A percentile compares a stretch with the other conserved stretches of the same genome.
phyloP scores from a whole-genome alignment of 2,329 filamentous ascomycete genomes.

The Trichoderma sp. region DNA sequence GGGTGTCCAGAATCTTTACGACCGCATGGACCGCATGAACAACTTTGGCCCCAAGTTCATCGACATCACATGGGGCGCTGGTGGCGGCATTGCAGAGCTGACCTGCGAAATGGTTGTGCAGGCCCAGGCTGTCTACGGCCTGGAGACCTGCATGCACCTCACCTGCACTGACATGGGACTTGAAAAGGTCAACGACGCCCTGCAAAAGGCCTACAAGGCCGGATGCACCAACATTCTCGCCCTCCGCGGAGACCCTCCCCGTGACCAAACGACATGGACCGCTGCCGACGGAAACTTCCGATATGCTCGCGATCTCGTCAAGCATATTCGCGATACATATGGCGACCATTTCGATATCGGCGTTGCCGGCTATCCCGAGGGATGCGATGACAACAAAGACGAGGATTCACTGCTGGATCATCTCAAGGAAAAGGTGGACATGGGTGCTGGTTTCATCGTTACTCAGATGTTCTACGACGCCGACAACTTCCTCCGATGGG shows the following conservation, averaged over 20 bases:
- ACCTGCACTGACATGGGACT: conserved; percentile 98
- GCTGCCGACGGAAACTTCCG: conserved; percentile 83
- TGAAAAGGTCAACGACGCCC: conserved; percentile 85
- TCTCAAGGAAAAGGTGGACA: conserved; percentile 95
- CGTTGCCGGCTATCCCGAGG: conserved; percentile 94
- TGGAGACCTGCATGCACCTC: conserved; percentile 98
- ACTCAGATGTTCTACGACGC: conserved; percentile 99
- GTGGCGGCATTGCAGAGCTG: conserved; percentile 84
- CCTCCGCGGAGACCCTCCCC: conserved; percentile 86
- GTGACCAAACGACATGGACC: conserved; percentile 93
- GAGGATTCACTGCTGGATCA: conserved; percentile 85
- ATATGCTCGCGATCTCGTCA: conserved; percentile 89
- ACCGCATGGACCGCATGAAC: conserved; percentile 99
- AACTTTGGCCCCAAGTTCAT: conserved; percentile 91
- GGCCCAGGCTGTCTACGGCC: conserved; percentile 89
- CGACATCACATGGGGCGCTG: conserved; percentile 97
- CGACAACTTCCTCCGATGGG: conserved; percentile 92
- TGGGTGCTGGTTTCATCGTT: conserved; percentile 89
- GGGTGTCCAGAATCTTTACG: conserved; percentile 98
- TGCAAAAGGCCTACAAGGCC: conserved; percentile 85
- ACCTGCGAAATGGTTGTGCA: conserved; percentile 98
- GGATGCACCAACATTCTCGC: conserved; percentile 98
- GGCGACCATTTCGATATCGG: conserved; percentile 86
- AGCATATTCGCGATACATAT: conserved; percentile 76
- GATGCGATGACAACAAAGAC: conserved; percentile 88